A percentile compares a stretch with the other conserved stretches of the same genome.
phyloP scores from a whole-genome alignment of 495 filamentous ascomycete species.

The Lindgomyces ingoldianus region DNA sequence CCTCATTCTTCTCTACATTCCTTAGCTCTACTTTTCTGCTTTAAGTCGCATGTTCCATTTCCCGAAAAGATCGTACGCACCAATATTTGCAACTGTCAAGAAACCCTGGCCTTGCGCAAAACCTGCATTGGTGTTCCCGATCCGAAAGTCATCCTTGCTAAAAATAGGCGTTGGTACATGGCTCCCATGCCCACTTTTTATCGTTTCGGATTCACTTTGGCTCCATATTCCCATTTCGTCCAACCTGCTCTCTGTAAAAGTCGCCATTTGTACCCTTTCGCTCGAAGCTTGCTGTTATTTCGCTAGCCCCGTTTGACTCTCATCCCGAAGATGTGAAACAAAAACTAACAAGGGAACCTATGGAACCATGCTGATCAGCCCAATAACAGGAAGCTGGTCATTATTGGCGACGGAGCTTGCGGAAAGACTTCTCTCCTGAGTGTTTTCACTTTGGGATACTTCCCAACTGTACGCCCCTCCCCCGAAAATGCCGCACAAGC shows the following conservation, averaged over 20 bases:
- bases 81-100: conserved; percentile 17
- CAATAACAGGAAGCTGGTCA: conserved; percentile 86
- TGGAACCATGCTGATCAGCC: conserved; percentile 30
- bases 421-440: conserved; percentile 97
- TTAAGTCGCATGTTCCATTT: not conserved
- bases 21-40: not conserved
- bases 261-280: not conserved
- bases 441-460: conserved; percentile 97
- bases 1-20: not conserved
- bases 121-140: conserved; percentile 39
- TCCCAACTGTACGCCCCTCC: conserved; percentile 78
- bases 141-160: conserved; percentile 31
- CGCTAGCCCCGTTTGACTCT: conserved; percentile 5
- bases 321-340: conserved; percentile 13
- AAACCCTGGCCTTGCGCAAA: conserved; percentile 33
- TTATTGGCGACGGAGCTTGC: conserved; percentile 98
- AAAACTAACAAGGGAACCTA: not conserved
- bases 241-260: not conserved
- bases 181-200: conserved; percentile 33
- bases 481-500: conserved; percentile 2
- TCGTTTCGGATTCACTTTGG: conserved; percentile 27
- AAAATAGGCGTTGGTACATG: conserved; percentile 35
- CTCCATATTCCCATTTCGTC: conserved; percentile 2
- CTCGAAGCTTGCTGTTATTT: not conserved
- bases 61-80: not conserved